phyloP scores from a whole-genome alignment of 495 filamentous ascomycete genomes.

The Hypoxylon subgilvum region DNA sequence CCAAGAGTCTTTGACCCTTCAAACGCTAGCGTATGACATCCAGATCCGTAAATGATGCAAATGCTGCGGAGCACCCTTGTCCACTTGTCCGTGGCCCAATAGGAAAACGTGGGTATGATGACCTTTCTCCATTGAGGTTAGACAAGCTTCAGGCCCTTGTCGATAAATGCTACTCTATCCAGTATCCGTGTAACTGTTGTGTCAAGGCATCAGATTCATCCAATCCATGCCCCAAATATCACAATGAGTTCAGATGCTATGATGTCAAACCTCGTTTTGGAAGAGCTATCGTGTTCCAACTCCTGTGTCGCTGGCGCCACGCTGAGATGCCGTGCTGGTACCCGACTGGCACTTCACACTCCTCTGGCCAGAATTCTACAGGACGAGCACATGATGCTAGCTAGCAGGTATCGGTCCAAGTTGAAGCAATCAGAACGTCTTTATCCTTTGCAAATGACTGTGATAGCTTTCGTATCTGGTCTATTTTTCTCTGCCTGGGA shows the following conservation, averaged over 20 bases:
- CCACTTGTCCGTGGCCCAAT: conserved; percentile 4
- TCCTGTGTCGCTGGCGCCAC: no score
- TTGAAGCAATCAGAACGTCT: no score
- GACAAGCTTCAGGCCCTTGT: conserved; percentile 20
- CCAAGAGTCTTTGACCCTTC: conserved; percentile 25
- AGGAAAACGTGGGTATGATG: not conserved
- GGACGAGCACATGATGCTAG: no score
- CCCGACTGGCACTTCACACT: no score
- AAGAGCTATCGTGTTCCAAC: not conserved
- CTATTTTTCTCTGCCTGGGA: no score
- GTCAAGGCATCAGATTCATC: no score
- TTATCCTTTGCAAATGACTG: no score
- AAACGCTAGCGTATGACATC: conserved; percentile 27
- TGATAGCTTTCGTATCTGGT: no score
- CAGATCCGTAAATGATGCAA: conserved; percentile 9
- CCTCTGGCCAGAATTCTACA: no score
- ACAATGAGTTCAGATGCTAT: not conserved
- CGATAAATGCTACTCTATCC: conserved; percentile 5
- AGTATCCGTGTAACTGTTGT: conserved; percentile 6
- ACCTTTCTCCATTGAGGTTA: conserved; percentile 9
- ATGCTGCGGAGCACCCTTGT: conserved; percentile 7
- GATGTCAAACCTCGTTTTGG: not conserved
- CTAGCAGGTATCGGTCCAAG: no score
- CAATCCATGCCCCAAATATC: not conserved
- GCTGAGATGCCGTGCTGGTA: no score